Evolutionary conservation across 352 stramenopile species (phyloP).

Genomic region (Phytopythium sindhum): DNA sequence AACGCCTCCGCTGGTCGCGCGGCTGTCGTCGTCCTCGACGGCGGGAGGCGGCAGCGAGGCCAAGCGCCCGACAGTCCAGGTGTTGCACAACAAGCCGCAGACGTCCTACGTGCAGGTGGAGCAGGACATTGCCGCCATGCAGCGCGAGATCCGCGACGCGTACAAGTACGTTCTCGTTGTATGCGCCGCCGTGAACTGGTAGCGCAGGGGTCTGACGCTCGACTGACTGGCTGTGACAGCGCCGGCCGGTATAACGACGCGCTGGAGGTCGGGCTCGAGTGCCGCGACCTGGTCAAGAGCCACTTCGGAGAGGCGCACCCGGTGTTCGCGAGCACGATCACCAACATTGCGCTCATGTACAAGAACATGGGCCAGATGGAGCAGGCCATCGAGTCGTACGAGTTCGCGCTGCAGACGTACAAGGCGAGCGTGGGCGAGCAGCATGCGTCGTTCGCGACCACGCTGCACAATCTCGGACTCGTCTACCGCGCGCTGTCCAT

Average conservation of each 20-base stretch:
- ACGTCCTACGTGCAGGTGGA: slow-evolving; percentile 67
- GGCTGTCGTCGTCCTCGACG: slow-evolving; percentile 14
- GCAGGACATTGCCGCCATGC: slow-evolving; percentile 76
- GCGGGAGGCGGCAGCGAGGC: slow-evolving; percentile 9
- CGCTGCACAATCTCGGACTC: slow-evolving; percentile 76
- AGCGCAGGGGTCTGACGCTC: too few species aligned
- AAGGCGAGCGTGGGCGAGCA: slow-evolving; percentile 76
- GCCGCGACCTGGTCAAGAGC: slow-evolving; percentile 61
- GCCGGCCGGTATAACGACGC: slow-evolving; percentile 61
- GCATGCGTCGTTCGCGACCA: slow-evolving; percentile 82
- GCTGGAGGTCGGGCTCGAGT: slow-evolving; percentile 62
- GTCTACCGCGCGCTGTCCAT: slow-evolving; percentile 67
- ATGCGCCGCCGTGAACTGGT: too few species aligned
- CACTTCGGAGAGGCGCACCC: slow-evolving; percentile 80
- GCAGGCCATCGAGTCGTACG: slow-evolving; percentile 76
- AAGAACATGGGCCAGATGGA: slow-evolving; percentile 79
- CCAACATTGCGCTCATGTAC: slow-evolving; percentile 87
- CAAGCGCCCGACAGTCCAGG: slow-evolving; percentile 40
- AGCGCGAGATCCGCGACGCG: slow-evolving; percentile 76
- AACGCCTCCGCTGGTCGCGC: background rate
- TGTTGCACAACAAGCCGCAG: slow-evolving; percentile 53
- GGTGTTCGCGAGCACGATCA: slow-evolving; percentile 82
- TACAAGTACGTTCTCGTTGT: slow-evolving; percentile 54
- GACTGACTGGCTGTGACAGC: too few species aligned
- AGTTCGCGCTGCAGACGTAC: slow-evolving; percentile 77